A percentile compares a stretch with the other conserved stretches of the same genome.
Evolutionary conservation across 2,329 filamentous ascomycete species (phyloP).

Genomic region (Ceratocystis harringtonii): DNA sequence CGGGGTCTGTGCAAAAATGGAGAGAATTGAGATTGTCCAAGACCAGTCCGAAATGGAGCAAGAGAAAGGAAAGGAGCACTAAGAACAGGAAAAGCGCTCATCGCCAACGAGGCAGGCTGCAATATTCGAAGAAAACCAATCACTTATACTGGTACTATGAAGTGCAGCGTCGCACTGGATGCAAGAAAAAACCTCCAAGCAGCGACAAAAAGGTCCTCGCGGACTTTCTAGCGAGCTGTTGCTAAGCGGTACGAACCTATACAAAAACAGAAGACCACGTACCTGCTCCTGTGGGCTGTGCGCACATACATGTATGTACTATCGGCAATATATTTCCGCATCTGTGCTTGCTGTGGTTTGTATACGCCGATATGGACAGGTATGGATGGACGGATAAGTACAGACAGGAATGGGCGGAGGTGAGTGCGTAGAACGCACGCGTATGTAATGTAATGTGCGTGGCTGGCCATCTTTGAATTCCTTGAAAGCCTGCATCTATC

Average conservation of each 20-base stretch:
- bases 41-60: not conserved
- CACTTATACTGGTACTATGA: not conserved
- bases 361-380: not conserved
- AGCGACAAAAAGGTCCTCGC: not conserved
- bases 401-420: no score
- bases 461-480: no score
- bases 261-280: not conserved
- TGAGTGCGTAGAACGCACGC: not conserved
- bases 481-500: no score
- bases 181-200: not conserved
- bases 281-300: not conserved
- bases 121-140: not conserved
- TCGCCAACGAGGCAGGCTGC: not conserved
- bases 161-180: not conserved
- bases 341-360: not conserved
- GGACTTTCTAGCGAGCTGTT: not conserved
- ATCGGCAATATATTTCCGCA: slow-evolving; percentile 3
- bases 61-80: not conserved
- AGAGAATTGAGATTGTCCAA: not conserved
- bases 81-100: not conserved
- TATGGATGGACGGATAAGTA: not conserved
- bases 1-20: not conserved
- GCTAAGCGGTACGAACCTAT: not conserved
- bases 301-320: not conserved
- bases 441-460: no score